Base-by-base conservation (phyloP, 2,329 filamentous ascomycete species). In the Magnaporthiopsis incrustans region DNA sequence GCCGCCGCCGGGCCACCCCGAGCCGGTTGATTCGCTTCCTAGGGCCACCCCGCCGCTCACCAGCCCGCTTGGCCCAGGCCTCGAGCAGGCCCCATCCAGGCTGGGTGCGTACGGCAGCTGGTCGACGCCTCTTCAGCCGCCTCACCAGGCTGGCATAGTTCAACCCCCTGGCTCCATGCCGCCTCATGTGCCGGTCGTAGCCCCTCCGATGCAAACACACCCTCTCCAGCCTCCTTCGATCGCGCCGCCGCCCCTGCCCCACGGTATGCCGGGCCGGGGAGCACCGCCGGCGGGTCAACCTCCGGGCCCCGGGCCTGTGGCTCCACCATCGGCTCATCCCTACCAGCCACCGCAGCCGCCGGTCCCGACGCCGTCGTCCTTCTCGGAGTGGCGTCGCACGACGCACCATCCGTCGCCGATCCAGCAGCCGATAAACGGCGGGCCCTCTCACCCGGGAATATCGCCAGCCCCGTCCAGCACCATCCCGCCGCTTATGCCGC, bases 341-440 rank as follows among this genome's bases (percentile, higher is more conserved):
- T 76, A 76, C 64, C 74, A 77, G 8, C 74, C 78, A 7, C 70
- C 76, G 4, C 69, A 69, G 32, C 38, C 35, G 50, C 68, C 70
- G 60, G 68, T 15, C 8, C 70, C 76, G 3, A 69, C 69, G 59
- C 18, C 30, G 56, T 68, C 70, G 60, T 68, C 75, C 57, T 82
- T 77, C 70, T 72, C 71, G 59, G 81, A 82, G 65, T 86, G 84
- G 80, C 78, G 81, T 64, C 80, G 81, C 26, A 77, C 78, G 18
- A 74, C 80, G 26, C 79, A 68, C 3, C 77, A 78, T 53, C 77
- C 82, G 4, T 74, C 78, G 50, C 71, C 78, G 33, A 78, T 79
- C 63, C 79, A 62, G 5, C 56, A 65, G 8, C 69, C 69, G n/a
- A 70, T 84, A 59, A 86, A 85, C 69, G 81, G 82, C 50, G 81